Conservation (phyloP, 306 rosid genomes). For the Senna siamea region DNA sequence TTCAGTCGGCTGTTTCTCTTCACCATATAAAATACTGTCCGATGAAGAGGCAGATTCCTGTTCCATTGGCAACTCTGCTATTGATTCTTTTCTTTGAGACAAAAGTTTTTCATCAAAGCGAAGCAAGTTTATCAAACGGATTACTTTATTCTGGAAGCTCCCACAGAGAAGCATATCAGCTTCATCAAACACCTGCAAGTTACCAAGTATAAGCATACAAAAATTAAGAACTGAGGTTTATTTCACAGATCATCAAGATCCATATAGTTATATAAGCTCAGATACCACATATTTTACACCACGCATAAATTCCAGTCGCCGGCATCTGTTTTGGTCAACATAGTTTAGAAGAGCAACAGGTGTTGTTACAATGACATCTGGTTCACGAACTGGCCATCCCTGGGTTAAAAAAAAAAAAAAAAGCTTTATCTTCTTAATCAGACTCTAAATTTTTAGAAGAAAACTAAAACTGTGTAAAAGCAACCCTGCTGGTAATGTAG, state of each 20-base stretch:
- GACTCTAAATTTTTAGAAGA: constrained; percentile 11
- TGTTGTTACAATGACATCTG: constrained; percentile 87
- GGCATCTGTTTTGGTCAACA: constrained; percentile 64
- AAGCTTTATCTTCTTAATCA: constrained; percentile 18
- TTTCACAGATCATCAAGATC: not conserved
- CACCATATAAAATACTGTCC: constrained; percentile 49
- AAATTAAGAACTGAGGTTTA: not conserved
- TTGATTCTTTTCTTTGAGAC: constrained; percentile 57
- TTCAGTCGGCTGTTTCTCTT: constrained; percentile 54
- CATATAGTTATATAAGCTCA: constrained; percentile 17
- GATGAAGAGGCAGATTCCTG: constrained; percentile 53
- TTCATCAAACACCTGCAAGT: constrained; percentile 89
- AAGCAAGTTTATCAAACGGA: constrained; percentile 83
- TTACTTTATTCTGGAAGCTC: constrained; percentile 89
- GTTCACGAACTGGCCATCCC: constrained; percentile 89
- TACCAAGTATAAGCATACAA: constrained; percentile 29
- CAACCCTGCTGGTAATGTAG: constrained; percentile 10
- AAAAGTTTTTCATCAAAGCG: constrained; percentile 81
- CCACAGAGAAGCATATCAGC: constrained; percentile 99
- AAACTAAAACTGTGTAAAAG: constrained; percentile 12
- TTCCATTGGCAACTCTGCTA: constrained; percentile 43
- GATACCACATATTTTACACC: constrained; percentile 86
- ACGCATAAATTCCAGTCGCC: constrained; percentile 64
- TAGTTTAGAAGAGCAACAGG: constrained; percentile 93
- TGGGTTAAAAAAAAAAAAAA: constrained; percentile 39